Evolutionary conservation across 1,139 yeast genomes (phyloP), one percentile per base, ranked within the genome.

Genomic region (Pneumocystis carinii): DNA sequence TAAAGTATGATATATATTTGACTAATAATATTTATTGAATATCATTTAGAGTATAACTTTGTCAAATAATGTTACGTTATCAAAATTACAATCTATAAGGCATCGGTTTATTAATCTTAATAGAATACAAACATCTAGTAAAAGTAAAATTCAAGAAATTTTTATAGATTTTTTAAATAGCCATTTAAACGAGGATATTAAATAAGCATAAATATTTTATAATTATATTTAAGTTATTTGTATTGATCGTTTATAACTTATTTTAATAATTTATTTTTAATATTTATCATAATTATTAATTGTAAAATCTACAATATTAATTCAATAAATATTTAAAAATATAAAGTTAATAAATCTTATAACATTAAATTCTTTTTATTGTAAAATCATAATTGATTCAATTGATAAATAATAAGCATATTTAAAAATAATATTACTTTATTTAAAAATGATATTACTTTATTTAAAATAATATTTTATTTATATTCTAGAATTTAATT

Each of bases 71-170:
- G 83, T 88, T 12, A 81, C 90, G 15, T 77, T 86, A 48, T 89
- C 96, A 0, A 90, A 87, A 69, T 73, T 92, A 63, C 96, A 90
- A 70, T 78, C 97, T 66, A 79, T 87, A 35, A 79, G 96, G 72
- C 79, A 98, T 68, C 85, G 90, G 36, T 92, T 86, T 72, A 82
- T 90, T 39, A 78, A 83, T 39, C 78, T 92, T 71, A 90, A 92
- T 72, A 81, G 89, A 69, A 83, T 90, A 79, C 80, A 96, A 70
- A 83, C 62, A 58, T 74, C 78, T 39, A 92, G 87, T 65, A 72
- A 77, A 27, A 83, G 80, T 60, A 76, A 96, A 69, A 87, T 90
- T 57, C 79, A 79, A 7, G 82, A 85, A 0, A 72, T 87, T 70
- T 90, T 89, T 74, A 85, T 84, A 35, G 94, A 87, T 59, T 89